Evolutionary conservation across 2,329 filamentous ascomycete species (phyloP).

Genomic region (Diaporthe vaccinii): DNA sequence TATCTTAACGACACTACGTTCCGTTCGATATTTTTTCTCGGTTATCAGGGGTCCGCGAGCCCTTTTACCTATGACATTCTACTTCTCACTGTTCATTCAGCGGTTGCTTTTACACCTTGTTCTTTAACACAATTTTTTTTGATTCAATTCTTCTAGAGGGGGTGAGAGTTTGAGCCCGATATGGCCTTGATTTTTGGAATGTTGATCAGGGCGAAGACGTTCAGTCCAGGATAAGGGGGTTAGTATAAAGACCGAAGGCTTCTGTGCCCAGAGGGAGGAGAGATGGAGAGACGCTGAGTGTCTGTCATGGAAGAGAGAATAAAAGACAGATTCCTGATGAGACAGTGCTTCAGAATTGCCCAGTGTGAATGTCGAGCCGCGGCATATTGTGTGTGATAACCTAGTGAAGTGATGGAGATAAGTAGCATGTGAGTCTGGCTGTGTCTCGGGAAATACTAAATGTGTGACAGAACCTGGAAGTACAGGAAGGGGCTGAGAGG

Average conservation of each 20-base stretch:
- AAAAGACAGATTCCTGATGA: background rate
- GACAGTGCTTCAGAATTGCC: background rate
- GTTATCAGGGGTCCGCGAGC: background rate
- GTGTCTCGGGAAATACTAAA: background rate
- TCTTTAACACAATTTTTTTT: constrained; percentile 6
- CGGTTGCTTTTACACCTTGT: background rate
- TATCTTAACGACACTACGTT: constrained; percentile 19
- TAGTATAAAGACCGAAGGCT: background rate
- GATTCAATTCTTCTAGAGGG: constrained; percentile 10
- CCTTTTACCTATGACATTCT: background rate
- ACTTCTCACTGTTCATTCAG: constrained; percentile 7
- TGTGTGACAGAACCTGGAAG: no score
- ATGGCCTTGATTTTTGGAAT: background rate
- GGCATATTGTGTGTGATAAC: background rate
- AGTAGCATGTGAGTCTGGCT: background rate
- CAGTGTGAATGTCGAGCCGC: background rate
- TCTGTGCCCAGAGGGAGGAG: background rate
- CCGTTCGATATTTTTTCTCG: background rate
- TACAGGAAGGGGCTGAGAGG: no score
- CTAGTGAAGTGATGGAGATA: background rate
- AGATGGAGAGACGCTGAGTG: background rate
- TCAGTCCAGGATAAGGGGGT: background rate
- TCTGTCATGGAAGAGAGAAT: background rate
- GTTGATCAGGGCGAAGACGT: background rate
- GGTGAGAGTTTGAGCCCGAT: background rate